phyloP scores from a whole-genome alignment of 768 basidiomycete genomes.

The Tulasnella sp. region DNA sequence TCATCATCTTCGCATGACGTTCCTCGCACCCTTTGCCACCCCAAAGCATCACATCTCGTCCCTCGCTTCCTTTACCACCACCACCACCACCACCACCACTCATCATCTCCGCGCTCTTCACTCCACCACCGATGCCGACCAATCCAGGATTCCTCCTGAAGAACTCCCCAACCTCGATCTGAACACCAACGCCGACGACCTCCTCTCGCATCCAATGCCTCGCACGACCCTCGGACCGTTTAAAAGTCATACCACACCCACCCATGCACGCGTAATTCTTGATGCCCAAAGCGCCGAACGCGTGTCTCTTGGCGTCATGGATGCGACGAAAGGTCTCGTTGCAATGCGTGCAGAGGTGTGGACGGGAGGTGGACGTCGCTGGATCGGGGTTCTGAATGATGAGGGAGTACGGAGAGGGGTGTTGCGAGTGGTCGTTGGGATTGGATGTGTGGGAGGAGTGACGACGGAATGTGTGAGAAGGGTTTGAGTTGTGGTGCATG shows the following conservation, averaged over 20 bases:
- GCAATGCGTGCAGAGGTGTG: constrained; percentile 14
- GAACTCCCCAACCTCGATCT: constrained; percentile 3
- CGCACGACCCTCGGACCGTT: constrained; percentile 3
- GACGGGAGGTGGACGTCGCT: not conserved
- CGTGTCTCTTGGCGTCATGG: constrained; percentile 14
- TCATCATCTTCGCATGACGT: constrained; percentile 5
- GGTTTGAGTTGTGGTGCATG: too few species aligned
- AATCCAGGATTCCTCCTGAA: not conserved
- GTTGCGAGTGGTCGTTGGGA: not conserved
- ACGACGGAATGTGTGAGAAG: not conserved
- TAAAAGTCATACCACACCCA: constrained; percentile 12
- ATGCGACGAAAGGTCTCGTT: constrained; percentile 14
- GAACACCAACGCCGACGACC: constrained; percentile 4
- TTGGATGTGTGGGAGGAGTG: not conserved
- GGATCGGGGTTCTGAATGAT: constrained; percentile 11
- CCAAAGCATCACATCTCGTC: constrained; percentile 6
- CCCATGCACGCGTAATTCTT: constrained; percentile 15
- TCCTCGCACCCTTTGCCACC: constrained; percentile 12
- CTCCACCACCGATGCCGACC: not conserved
- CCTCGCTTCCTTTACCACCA: not conserved
- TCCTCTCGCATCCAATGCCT: constrained; percentile 13
- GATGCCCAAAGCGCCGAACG: constrained; percentile 6
- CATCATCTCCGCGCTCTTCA: not conserved
- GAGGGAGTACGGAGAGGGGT: constrained; percentile 9
- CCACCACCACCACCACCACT: not conserved